Evolutionary conservation across 2,329 filamentous ascomycete species (phyloP), one percentile per base, ranked within the genome.

Genomic region (Exophiala spinifera): DNA sequence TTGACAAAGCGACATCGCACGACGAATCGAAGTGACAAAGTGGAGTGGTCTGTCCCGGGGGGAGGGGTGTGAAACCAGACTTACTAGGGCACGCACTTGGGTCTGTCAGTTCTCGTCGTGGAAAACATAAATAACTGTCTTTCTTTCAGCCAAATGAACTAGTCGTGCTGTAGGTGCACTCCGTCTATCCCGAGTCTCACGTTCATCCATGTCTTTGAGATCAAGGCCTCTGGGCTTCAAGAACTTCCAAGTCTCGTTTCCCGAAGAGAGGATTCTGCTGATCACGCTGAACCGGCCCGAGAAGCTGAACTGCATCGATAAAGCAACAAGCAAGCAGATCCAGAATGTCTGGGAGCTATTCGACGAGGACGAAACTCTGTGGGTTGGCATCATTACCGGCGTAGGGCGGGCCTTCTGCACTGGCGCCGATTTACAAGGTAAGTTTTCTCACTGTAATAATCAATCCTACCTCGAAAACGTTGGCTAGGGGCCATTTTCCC

Each of bases 381-480:
- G 72, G 4, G 70, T 73, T 13, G 73, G 67, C 1, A 66, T 76
- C 13, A 57, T 76, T 21, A 76, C 73, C 0, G 74, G 74, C 2
- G 63, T 62, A 15, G 74, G 74, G 6, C 37, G 56, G 48, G 73
- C 73, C 3, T 76, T 76, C 56, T 76, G 73, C 53, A 73, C 73
- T 1, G 74, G 74, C 1, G 71, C 71, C 1, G 74, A 76, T 65
- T 52, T 76, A 31, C 74, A 74, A 63, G 75, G 74, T 64, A 68
- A 72, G 68, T 67, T 42, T 20, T 39, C 17, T 20, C 19, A 52
- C 21, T 47, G 23, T 25, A 25, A 3, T 25, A 3, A 47, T 7
- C 28, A 11, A 31, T 25, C 23, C 23, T 7, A 11, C 28, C 28
- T 31, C 4, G 11, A 31, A 10, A 10, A 11, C 10, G n/a, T n/a